Base-by-base conservation (phyloP, 2,329 filamentous ascomycete species). In the Fusarium transvaalense region DNA sequence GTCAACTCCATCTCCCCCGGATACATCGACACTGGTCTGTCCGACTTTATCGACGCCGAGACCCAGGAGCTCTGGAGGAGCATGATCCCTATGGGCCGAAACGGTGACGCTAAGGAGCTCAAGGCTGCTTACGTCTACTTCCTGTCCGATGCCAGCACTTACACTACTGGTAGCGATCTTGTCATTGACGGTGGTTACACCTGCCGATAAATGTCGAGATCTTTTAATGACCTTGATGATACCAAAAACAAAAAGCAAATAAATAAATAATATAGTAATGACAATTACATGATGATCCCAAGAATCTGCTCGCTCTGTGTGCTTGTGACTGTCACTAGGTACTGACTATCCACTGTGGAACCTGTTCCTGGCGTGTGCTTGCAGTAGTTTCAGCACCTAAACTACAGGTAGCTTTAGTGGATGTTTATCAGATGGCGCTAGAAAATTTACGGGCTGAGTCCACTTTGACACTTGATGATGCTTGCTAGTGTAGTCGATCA, bases 61-160 rank as follows among this genome's bases (percentile, higher is more conserved):
- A 91, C 87, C 14, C 91, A 93, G 82, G 83, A 88, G 55, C 85
- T 92, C 65, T 93, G 91, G 91, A 85, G 86, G 75, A 85, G 86
- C 75, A 92, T 92, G 85, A 93, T 91, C 53, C 91, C 91, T 46
- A 88, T 93, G 86, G 89, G 85, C 38, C 82, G 91, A 71, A 88
- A 92, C 74, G 91, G 90, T 6, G 80, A 88, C 54, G 82, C 87
- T 3, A 87, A 89, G 73, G 91, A 94, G 82, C 82, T 93, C 70
- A 92, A 92, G 82, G 91, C 89, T 10, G 90, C 90, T n/a, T 95
- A 91, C 77, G 83, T 94, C 52, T 94, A 93, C 79, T 84, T 95
- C 38, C 88, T 91, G 34, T 91, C 87, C 48, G 91, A 94, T 77
- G 92, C 92, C 6, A 88, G 89, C 60, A 89, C 87, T 41, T 94